Evolutionary conservation across 768 basidiomycete species (phyloP).

Genomic region (Leccinum subgranulosum): DNA sequence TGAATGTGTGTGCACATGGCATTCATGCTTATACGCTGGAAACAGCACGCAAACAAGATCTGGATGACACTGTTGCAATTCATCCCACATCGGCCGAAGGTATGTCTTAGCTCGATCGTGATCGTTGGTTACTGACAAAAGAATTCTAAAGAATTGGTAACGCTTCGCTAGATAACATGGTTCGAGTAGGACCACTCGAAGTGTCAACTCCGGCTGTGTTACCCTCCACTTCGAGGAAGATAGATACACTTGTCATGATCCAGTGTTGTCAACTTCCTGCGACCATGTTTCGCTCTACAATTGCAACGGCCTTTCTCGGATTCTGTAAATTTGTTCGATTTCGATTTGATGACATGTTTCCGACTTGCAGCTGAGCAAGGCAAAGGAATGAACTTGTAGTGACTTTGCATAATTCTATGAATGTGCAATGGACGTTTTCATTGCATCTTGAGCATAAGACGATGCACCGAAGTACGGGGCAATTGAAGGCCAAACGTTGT

Average conservation of each 20-base stretch:
- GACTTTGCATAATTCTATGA: too few species aligned
- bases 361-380: too few species aligned
- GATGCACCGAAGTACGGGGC: neutral
- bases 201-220: neutral
- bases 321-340: neutral
- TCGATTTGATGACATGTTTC: too few species aligned
- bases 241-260: neutral
- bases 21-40: conserved; percentile 3
- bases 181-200: neutral
- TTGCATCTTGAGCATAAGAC: too few species aligned
- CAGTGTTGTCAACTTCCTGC: neutral
- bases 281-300: neutral
- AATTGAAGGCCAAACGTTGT: neutral
- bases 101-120: conserved; percentile 31
- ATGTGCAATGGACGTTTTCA: too few species aligned
- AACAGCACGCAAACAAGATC: conserved; percentile 68
- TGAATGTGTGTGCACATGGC: neutral
- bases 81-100: conserved; percentile 87
- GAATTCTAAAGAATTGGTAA: conserved; percentile 49
- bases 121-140: conserved; percentile 13
- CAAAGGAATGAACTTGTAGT: too few species aligned
- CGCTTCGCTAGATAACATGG: conserved; percentile 40
- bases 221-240: neutral
- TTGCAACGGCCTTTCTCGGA: neutral
- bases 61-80: conserved; percentile 89